These are phyloP conservation scores for Curvularia hawaiiensis DNA, from an alignment of 2,329 filamentous ascomycete species.

Conservation along the genomic window DNA sequence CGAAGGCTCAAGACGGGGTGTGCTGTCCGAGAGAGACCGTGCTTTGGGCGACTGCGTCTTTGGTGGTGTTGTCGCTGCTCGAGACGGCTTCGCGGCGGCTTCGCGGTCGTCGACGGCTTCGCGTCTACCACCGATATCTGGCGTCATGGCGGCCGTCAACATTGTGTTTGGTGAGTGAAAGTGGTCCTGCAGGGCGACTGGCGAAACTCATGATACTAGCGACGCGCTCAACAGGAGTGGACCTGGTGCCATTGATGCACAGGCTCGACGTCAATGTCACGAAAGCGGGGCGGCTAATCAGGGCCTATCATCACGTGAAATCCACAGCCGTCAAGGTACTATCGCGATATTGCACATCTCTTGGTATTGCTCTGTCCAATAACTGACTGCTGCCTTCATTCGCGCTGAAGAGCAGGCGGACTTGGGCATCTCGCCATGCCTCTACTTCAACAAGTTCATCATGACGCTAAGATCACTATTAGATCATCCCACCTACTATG, in stretches of 20 bases:
- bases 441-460: background rate
- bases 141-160: constrained; percentile 30
- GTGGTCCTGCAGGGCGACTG: constrained; percentile 12
- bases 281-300: constrained; percentile 35
- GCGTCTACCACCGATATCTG: constrained; percentile 23
- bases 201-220: constrained; percentile 33
- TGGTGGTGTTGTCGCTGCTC: constrained; percentile 37
- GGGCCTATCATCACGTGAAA: constrained; percentile 25
- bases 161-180: constrained; percentile 23
- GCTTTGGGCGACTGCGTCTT: constrained; percentile 48
- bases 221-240: constrained; percentile 13
- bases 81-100: constrained; percentile 18
- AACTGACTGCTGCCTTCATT: background rate
- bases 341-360: background rate
- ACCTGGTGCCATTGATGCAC: constrained; percentile 3
- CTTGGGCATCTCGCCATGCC: too few species aligned
- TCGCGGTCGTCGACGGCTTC: constrained; percentile 25
- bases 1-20: constrained; percentile 52
- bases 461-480: constrained; percentile 13
- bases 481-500: background rate
- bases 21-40: constrained; percentile 53
- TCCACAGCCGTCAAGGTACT: background rate
- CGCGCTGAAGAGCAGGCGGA: too few species aligned
- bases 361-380: background rate
- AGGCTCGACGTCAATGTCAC: constrained; percentile 11